Conservation (phyloP, 805 yeast species). For the Metschnikowia baotianmanensis region DNA sequence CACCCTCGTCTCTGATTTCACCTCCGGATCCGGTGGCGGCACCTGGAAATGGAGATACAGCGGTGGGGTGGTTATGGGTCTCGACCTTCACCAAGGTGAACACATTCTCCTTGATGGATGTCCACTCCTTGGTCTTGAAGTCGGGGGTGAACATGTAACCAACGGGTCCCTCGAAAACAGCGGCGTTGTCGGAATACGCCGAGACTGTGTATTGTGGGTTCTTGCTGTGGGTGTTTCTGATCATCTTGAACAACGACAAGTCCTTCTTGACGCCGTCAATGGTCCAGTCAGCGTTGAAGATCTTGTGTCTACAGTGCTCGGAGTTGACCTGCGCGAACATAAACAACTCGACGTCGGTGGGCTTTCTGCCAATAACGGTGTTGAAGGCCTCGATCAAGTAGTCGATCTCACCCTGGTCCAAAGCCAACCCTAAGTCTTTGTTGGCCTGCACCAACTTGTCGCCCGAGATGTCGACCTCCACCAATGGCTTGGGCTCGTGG, state of each 20-base stretch:
- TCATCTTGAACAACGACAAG: constrained; percentile 84
- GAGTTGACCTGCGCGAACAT: constrained; percentile 99
- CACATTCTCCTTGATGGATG: constrained; percentile 68
- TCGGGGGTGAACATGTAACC: constrained; percentile 82
- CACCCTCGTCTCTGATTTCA: constrained; percentile 99
- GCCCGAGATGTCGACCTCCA: constrained; percentile 62
- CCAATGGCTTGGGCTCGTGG: constrained; percentile 80
- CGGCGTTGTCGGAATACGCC: constrained; percentile 98
- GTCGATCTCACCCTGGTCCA: constrained; percentile 89
- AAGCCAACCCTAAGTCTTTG: constrained; percentile 84
- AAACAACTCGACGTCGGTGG: constrained; percentile 95
- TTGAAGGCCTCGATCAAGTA: constrained; percentile 83
- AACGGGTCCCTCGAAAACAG: constrained; percentile 82
- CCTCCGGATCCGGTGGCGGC: constrained; percentile 99
- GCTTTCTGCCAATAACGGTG: constrained; percentile 73
- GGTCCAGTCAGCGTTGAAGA: constrained; percentile 97
- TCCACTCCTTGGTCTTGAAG: constrained; percentile 68
- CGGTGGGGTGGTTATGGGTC: constrained; percentile 99
- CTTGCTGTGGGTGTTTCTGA: constrained; percentile 83
- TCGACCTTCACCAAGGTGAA: constrained; percentile 94
- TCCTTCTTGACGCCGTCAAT: constrained; percentile 80
- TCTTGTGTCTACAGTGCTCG: constrained; percentile 98
- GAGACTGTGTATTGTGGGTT: constrained; percentile 82
- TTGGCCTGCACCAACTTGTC: constrained; percentile 74
- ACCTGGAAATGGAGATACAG: constrained; percentile 98